A percentile compares a stretch with the other conserved stretches of the same genome.
phyloP scores from a whole-genome alignment of 2,329 filamentous ascomycete genomes.

The Dendryphion nanum region DNA sequence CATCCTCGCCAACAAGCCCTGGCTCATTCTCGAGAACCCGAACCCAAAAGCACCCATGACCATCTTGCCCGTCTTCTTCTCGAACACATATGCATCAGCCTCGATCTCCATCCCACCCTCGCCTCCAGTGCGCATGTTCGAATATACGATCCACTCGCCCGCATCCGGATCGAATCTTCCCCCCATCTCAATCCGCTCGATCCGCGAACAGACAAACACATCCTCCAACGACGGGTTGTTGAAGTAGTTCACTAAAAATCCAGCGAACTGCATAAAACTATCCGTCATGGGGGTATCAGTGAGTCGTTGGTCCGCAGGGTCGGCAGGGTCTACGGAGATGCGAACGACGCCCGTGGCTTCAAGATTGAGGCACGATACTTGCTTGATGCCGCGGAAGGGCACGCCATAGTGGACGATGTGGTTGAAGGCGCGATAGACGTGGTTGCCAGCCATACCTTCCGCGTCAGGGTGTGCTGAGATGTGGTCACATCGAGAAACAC shows the following conservation, averaged over 20 bases:
- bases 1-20: slow-evolving; percentile 3
- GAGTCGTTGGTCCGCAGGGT: slow-evolving; percentile 2
- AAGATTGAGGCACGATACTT: background rate
- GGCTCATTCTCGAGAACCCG: slow-evolving; percentile 7
- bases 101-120: slow-evolving; percentile 5
- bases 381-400: slow-evolving; percentile 29
- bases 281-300: slow-evolving; percentile 17
- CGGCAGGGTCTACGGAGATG: background rate
- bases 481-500: slow-evolving; percentile 20
- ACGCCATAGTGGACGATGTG: slow-evolving; percentile 37
- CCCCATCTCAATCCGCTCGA: slow-evolving; percentile 16
- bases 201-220: slow-evolving; percentile 20
- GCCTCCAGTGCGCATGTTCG: slow-evolving; percentile 6
- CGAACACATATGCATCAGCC: slow-evolving; percentile 10
- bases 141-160: slow-evolving; percentile 11
- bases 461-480: slow-evolving; percentile 23
- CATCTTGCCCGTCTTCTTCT: slow-evolving; percentile 8
- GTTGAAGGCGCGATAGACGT: slow-evolving; percentile 40
- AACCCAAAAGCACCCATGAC: slow-evolving; percentile 9
- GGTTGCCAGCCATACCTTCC: slow-evolving; percentile 31
- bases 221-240: slow-evolving; percentile 13
- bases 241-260: slow-evolving; percentile 40
- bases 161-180: slow-evolving; percentile 9
- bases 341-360: slow-evolving; percentile 13
- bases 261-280: slow-evolving; percentile 37